These are phyloP conservation scores for Phaeosphaeriaceae sp. DNA, from an alignment of 2,329 filamentous ascomycete genomes.

Conservation along the genomic window DNA sequence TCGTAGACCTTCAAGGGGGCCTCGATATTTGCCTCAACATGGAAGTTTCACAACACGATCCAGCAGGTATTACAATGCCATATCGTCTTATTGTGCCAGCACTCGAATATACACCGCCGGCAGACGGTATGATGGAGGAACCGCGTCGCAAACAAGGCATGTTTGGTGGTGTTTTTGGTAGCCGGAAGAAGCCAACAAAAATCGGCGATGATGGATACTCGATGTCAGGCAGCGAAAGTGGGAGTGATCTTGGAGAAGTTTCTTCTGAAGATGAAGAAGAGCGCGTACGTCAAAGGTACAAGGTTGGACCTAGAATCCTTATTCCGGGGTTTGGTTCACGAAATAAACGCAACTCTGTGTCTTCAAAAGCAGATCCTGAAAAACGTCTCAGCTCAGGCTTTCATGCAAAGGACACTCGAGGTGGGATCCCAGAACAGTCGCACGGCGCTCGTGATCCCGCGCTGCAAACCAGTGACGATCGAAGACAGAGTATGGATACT, in stretches of 20 bases:
- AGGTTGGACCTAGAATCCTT: constrained; percentile 42
- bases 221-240: constrained; percentile 32
- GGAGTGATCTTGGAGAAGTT: constrained; percentile 31
- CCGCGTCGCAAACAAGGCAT: constrained; percentile 36
- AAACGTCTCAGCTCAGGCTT: constrained; percentile 31
- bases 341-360: constrained; percentile 28
- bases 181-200: constrained; percentile 24
- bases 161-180: constrained; percentile 35
- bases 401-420: constrained; percentile 30
- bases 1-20: constrained; percentile 78
- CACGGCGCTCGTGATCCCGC: constrained; percentile 14
- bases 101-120: constrained; percentile 57
- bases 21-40: constrained; percentile 88
- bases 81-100: constrained; percentile 87
- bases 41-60: constrained; percentile 85
- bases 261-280: constrained; percentile 43
- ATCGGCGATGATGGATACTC: constrained; percentile 45
- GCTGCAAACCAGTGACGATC: constrained; percentile 16
- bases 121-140: constrained; percentile 21
- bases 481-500: constrained; percentile 31
- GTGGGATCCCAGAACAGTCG: constrained; percentile 12
- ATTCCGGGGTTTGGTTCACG: constrained; percentile 37
- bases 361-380: constrained; percentile 21
- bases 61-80: constrained; percentile 83
- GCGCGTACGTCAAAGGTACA: constrained; percentile 39